Base-by-base conservation (phyloP, 2,329 filamentous ascomycete genomes). In the Aspergillus ruber region DNA sequence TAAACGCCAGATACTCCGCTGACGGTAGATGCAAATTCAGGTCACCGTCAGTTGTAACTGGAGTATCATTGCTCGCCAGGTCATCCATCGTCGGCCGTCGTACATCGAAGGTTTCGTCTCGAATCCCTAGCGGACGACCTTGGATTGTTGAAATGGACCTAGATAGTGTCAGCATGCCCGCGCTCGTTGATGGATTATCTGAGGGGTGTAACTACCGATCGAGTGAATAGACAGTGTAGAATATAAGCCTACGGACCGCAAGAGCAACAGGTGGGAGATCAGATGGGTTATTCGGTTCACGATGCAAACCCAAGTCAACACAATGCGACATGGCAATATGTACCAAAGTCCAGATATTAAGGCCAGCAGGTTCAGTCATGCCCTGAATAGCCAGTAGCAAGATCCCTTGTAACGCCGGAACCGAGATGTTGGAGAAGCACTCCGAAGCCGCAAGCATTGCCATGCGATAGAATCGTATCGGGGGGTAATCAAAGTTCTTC, bases 91-190 rank as follows among this genome's bases (percentile, higher is more conserved):
- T 44, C 1, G 61, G 61, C 3, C 56, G 50, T 13, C 56, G 45
- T 2, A 69, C 51, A 44, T 70, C 67, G 45, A 70, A 69, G 0
- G 65, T 65, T 38, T 70, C 67, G 39, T 70, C 67, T 9, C 65
- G 53, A 13, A 70, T 63, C 1, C 67, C 65, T 2, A 70, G 56
- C 1, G 67, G 67, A 1, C 67, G 64, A 6, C 67, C 67, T 47
- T 70, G 67, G 6, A 70, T 69, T 2, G 66, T 64, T 4, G 66
- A 55, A 9, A 69, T 58, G 10, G 66, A 68, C 25, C 65, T 67
- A 10, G 23, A 25, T 8, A 9, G 9, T 25, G 23, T 25, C 23
- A 25, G 23, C 23, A 9, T 25, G 7, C 2, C 8, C 23, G 9
- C 23, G 8, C 2, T 25, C 7, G 23, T 25, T 25, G 7, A 25